A percentile compares a stretch with the other conserved stretches of the same genome.
Evolutionary conservation across 1,284 basidiomycete species (phyloP).

Genomic region (Sphaerobolus stellatus): DNA sequence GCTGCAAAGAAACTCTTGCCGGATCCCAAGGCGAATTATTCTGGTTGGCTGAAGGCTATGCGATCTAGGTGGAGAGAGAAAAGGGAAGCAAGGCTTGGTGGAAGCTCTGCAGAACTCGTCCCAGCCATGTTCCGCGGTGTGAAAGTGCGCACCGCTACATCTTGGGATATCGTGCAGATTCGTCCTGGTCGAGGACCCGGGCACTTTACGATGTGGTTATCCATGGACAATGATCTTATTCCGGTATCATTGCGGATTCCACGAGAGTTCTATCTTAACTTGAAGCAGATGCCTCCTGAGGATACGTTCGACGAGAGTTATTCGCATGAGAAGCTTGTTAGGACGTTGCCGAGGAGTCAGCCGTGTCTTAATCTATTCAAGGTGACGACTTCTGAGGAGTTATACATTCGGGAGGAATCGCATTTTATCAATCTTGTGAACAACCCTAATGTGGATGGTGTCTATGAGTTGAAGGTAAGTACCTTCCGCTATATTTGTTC

Average conservation of each 20-base stretch:
- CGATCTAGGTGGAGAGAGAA: constrained; percentile 77
- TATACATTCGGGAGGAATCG: constrained; percentile 82
- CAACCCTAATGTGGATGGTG: constrained; percentile 93
- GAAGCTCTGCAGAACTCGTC: constrained; percentile 42
- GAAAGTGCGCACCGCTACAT: constrained; percentile 60
- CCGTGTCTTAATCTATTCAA: constrained; percentile 82
- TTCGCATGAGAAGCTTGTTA: constrained; percentile 68
- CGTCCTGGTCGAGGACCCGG: constrained; percentile 76
- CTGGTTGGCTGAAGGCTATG: constrained; percentile 80
- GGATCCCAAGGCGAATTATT: constrained; percentile 66
- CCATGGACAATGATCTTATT: constrained; percentile 78
- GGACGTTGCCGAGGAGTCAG: constrained; percentile 80
- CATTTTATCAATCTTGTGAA: constrained; percentile 93
- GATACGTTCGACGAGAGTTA: constrained; percentile 75
- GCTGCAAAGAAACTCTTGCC: constrained; percentile 47
- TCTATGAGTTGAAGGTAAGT: constrained; percentile 87
- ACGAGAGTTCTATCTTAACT: constrained; percentile 90
- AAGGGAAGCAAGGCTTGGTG: constrained; percentile 48
- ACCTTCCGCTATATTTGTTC: constrained; percentile 12
- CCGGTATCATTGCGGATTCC: constrained; percentile 83
- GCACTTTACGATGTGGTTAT: constrained; percentile 89
- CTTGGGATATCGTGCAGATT: constrained; percentile 95
- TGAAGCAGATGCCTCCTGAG: constrained; percentile 64
- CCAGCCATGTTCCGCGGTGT: constrained; percentile 81
- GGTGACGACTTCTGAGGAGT: constrained; percentile 80